A percentile compares a stretch with the other conserved stretches of the same genome.
Evolutionary conservation across 371 early-diverging fungal genomes (phyloP).

Genomic region (Phascolomyces articulosus): DNA sequence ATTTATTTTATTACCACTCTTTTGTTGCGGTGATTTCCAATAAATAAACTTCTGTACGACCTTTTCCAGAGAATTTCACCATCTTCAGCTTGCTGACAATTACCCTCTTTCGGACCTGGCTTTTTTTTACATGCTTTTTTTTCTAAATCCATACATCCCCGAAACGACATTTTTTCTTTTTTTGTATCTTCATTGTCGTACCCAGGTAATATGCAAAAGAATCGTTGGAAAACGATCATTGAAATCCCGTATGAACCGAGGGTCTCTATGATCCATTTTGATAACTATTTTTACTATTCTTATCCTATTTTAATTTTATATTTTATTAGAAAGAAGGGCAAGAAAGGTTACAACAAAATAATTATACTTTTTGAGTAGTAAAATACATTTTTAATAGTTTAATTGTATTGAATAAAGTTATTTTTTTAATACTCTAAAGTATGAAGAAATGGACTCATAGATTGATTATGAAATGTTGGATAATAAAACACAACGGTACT

Average conservation of each 20-base stretch:
- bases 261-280: no score
- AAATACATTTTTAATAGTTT: no score
- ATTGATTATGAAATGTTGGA: no score
- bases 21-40: not conserved
- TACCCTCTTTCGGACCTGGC: constrained; percentile 1
- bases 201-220: constrained; percentile 2
- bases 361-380: no score
- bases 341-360: no score
- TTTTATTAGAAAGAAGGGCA: no score
- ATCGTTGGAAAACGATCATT: not conserved
- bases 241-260: not conserved
- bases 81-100: not conserved
- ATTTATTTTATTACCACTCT: not conserved
- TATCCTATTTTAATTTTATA: no score
- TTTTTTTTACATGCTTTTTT: constrained; percentile 7
- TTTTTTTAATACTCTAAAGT: no score
- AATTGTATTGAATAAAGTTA: no score
- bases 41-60: constrained; percentile 6
- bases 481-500: no score
- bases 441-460: no score
- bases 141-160: constrained; percentile 8
- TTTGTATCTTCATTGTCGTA: not conserved
- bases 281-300: no score
- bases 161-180: constrained; percentile 3
- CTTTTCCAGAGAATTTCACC: constrained; percentile 5